A percentile compares a stretch with the other conserved stretches of the same genome.
phyloP scores from a whole-genome alignment of 208 protist genomes.

The Crithidia fasciculata region DNA sequence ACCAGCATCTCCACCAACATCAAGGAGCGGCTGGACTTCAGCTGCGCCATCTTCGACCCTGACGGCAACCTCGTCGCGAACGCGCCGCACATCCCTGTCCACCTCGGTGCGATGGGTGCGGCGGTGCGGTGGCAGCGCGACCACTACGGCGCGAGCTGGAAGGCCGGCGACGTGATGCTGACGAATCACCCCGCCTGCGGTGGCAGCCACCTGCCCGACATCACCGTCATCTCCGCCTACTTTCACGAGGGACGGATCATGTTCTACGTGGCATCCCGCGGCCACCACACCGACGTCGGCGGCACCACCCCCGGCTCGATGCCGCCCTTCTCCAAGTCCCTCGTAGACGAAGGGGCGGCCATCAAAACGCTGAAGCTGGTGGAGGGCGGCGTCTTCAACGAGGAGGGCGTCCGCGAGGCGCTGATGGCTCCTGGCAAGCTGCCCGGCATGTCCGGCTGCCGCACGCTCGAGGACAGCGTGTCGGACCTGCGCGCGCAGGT shows the following conservation, averaged over 20 bases:
- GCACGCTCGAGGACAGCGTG: conserved; percentile 93
- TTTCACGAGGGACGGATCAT: conserved; percentile 59
- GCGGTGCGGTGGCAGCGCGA: conserved; percentile 88
- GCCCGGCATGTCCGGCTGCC: conserved; percentile 67
- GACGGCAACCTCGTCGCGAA: conserved; percentile 96
- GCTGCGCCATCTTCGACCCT: conserved; percentile 88
- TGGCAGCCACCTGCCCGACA: conserved; percentile 96
- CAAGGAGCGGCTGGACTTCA: conserved; percentile 95
- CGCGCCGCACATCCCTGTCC: conserved; percentile 96
- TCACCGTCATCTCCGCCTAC: conserved; percentile 96
- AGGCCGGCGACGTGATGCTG: conserved; percentile 92
- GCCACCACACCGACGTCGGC: conserved; percentile 97
- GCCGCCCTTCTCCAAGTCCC: conserved; percentile 93
- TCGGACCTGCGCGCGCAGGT: conserved; percentile 94
- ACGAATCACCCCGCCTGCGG: conserved; percentile 95
- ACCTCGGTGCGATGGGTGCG: conserved; percentile 95
- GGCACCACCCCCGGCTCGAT: conserved; percentile 95
- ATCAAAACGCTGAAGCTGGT: conserved; percentile 95
- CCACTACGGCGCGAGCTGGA: conserved; percentile 61
- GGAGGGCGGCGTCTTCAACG: conserved; percentile 81
- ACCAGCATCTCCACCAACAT: conserved; percentile 97
- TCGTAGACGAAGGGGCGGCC: conserved; percentile 93
- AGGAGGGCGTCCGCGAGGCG: conserved; percentile 83
- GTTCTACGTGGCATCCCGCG: conserved; percentile 95
- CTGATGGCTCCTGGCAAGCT: conserved; percentile 80